phyloP scores from a whole-genome alignment of 2,329 filamentous ascomycete genomes.

The Tolypocladium inflatum region DNA sequence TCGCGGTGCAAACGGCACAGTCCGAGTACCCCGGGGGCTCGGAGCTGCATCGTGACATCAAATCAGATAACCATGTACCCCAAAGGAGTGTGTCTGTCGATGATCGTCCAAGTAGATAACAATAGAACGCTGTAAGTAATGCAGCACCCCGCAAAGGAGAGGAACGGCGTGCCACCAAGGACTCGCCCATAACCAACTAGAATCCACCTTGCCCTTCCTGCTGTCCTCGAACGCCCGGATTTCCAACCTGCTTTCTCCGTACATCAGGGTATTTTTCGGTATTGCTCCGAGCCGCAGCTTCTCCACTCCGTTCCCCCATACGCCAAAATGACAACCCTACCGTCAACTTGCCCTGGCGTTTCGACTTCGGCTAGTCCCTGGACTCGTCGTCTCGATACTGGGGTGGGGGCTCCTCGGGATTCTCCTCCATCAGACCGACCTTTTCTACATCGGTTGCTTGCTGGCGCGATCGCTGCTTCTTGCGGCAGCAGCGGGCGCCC shows the following conservation, averaged over 20 bases:
- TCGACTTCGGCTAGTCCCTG: conserved; percentile 9
- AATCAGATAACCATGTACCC: not conserved
- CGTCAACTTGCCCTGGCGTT: not conserved
- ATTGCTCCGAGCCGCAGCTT: not conserved
- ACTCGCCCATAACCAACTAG: not conserved
- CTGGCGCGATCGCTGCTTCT: not conserved
- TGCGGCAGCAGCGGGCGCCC: conserved; percentile 6
- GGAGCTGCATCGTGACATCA: not conserved
- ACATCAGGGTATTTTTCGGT: not conserved
- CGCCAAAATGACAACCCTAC: not conserved
- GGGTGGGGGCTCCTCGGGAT: conserved; percentile 16
- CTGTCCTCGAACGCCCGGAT: not conserved
- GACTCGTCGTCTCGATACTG: conserved; percentile 17
- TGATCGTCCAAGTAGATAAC: not conserved
- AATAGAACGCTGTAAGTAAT: not conserved
- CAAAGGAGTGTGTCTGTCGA: not conserved
- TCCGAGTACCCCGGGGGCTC: not conserved
- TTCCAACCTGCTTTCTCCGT: not conserved
- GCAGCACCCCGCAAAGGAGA: not conserved
- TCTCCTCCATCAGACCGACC: conserved; percentile 34
- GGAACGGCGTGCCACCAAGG: not conserved
- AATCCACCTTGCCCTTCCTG: not conserved
- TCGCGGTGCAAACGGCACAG: not conserved
- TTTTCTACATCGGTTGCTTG: conserved; percentile 34
- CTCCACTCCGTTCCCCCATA: not conserved